Evolutionary conservation across 2,329 filamentous ascomycete species (phyloP).

Genomic region (Aspergillus proliferans): DNA sequence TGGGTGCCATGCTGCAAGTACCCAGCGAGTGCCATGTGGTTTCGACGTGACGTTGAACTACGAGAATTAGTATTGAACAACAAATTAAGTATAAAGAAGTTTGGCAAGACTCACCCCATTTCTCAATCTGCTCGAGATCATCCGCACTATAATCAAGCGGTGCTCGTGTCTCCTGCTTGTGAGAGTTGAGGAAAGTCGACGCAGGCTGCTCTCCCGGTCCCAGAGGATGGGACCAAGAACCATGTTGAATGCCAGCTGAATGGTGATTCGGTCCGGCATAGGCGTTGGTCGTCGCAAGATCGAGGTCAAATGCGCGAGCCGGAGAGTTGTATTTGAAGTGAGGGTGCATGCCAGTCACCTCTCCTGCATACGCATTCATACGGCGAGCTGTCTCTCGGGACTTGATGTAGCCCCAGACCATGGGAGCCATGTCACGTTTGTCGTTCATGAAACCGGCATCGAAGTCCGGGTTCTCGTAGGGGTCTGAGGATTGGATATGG

Average conservation of each 20-base stretch:
- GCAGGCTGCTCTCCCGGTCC: conserved; percentile 49
- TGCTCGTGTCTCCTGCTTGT: conserved; percentile 53
- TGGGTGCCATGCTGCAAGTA: conserved; percentile 72
- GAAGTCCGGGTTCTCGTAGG: conserved; percentile 70
- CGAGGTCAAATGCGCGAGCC: conserved; percentile 65
- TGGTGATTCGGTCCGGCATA: conserved; percentile 70
- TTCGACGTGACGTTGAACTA: conserved; percentile 64
- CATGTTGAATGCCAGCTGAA: conserved; percentile 65
- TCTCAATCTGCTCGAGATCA: conserved; percentile 55
- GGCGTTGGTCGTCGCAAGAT: conserved; percentile 66
- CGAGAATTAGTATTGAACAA: background rate
- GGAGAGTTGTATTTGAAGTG: conserved; percentile 66
- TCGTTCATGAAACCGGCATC: conserved; percentile 82
- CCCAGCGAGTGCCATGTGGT: conserved; percentile 65
- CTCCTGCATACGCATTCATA: conserved; percentile 72
- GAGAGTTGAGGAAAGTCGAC: conserved; percentile 55
- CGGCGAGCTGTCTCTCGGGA: conserved; percentile 71
- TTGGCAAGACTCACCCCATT: conserved; percentile 41
- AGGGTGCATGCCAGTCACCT: conserved; percentile 62
- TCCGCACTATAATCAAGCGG: conserved; percentile 60
- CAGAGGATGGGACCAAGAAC: conserved; percentile 60
- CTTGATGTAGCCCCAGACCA: conserved; percentile 81
- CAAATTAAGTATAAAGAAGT: background rate
- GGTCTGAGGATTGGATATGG: conserved; percentile 64
- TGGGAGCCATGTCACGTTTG: conserved; percentile 74